These are phyloP conservation scores for Fusarium irregulare DNA, from an alignment of 2,329 filamentous ascomycete genomes.

Conservation along the genomic window DNA sequence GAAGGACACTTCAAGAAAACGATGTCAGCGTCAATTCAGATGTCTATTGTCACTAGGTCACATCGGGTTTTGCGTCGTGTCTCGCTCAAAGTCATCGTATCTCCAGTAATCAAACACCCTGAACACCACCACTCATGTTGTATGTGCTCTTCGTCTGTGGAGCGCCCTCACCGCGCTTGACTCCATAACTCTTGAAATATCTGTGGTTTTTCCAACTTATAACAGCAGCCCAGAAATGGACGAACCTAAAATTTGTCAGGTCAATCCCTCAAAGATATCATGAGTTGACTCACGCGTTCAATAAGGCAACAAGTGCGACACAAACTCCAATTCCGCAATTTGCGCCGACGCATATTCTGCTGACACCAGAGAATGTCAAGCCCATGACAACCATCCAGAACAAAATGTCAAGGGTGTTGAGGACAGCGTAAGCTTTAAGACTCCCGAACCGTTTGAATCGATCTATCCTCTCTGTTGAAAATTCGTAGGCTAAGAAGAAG, in stretches of 20 bases:
- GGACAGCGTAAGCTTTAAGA: constrained; percentile 39
- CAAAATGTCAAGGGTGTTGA: constrained; percentile 43
- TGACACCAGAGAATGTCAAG: constrained; percentile 31
- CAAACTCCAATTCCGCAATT: constrained; percentile 31
- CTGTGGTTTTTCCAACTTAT: constrained; percentile 21
- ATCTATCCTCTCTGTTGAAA: constrained; percentile 45
- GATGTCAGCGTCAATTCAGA: too few relatives aligned
- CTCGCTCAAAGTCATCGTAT: too few relatives aligned
- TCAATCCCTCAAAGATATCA: fast-evolving
- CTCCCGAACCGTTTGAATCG: constrained; percentile 36
- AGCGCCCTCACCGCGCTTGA: background rate
- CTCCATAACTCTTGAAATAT: constrained; percentile 3
- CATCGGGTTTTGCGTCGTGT: too few relatives aligned
- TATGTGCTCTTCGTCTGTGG: background rate
- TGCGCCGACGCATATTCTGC: constrained; percentile 19
- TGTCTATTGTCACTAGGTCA: too few relatives aligned
- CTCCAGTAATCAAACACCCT: too few relatives aligned
- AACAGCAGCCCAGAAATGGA: constrained; percentile 20
- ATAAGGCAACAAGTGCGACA: constrained; percentile 12
- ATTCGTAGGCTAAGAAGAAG: constrained; percentile 29
- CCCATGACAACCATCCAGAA: constrained; percentile 46
- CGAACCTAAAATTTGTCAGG: background rate
- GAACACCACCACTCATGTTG: background rate
- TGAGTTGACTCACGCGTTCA: constrained; percentile 11
- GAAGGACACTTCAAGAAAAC: too few relatives aligned